Evolutionary conservation across 2,329 filamentous ascomycete genomes (phyloP).

Genomic region (Penicillium sp.): DNA sequence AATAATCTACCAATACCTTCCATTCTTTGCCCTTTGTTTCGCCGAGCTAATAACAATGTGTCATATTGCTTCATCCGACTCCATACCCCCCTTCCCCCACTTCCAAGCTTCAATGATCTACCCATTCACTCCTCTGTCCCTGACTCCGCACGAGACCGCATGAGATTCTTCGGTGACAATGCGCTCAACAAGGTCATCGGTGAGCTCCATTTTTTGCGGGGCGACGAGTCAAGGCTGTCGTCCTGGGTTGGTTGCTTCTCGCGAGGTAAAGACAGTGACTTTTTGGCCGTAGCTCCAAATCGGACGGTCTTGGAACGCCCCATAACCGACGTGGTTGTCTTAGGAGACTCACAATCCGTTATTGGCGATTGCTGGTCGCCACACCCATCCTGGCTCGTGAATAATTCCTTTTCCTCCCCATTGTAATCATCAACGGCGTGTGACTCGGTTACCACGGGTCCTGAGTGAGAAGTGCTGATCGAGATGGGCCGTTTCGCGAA

Average conservation of each 20-base stretch:
- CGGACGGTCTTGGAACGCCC: constrained; percentile 17
- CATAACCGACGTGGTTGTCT: constrained; percentile 13
- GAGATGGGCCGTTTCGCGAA: constrained; percentile 73
- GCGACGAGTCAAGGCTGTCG: constrained; percentile 10
- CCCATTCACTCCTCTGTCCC: not conserved
- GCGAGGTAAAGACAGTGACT: constrained; percentile 5
- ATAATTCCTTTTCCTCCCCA: constrained; percentile 15
- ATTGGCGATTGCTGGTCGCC: constrained; percentile 10
- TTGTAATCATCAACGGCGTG: constrained; percentile 10
- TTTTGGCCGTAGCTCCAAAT: constrained; percentile 12
- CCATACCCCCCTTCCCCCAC: not conserved
- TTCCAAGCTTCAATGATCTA: constrained; percentile 1
- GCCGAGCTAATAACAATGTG: constrained; percentile 16
- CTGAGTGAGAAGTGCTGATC: constrained; percentile 32
- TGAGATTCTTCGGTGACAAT: constrained; percentile 19
- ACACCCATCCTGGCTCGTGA: constrained; percentile 8
- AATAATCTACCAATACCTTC: constrained; percentile 6
- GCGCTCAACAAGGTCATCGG: constrained; percentile 17
- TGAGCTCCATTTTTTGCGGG: constrained; percentile 23
- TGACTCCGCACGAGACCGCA: constrained; percentile 2
- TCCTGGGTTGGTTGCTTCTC: constrained; percentile 17
- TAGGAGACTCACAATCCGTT: constrained; percentile 12
- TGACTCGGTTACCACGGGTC: constrained; percentile 12
- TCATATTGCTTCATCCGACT: not conserved
- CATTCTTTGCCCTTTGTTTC: constrained; percentile 17